These are phyloP conservation scores for Mediolabrus comicus DNA, from an alignment of 108 stramenopile species.

Conservation along the genomic window DNA sequence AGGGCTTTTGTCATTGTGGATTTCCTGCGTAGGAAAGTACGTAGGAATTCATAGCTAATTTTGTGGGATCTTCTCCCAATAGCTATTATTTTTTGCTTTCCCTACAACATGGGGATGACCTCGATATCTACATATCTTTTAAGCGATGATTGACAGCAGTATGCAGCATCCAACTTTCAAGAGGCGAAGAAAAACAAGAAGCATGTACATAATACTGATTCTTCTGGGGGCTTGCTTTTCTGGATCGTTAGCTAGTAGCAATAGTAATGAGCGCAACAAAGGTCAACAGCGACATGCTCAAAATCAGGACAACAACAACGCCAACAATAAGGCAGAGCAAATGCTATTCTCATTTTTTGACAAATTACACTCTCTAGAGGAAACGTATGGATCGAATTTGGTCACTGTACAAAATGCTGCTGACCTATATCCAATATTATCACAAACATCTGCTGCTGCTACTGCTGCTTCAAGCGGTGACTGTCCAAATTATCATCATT, in stretches of 20 bases:
- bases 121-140: too few species aligned
- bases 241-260: not conserved
- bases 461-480: not conserved
- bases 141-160: too few species aligned
- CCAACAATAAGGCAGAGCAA: not conserved
- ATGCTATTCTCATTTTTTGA: not conserved
- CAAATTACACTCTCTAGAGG: not conserved
- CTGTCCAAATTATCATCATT: not conserved
- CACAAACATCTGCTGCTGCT: not conserved
- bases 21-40: too few species aligned
- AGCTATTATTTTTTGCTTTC: too few species aligned
- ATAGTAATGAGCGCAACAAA: not conserved
- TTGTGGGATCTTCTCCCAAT: too few species aligned
- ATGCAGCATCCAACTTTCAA: not conserved
- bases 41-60: too few species aligned
- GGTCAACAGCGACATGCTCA: not conserved
- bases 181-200: not conserved
- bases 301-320: not conserved
- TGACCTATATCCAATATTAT: not conserved
- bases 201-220: too few species aligned
- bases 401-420: not conserved
- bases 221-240: not conserved
- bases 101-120: too few species aligned
- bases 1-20: too few species aligned
- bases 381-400: not conserved